Evolutionary conservation across 306 rosid species (phyloP).

Genomic region (Cicer judaicum): DNA sequence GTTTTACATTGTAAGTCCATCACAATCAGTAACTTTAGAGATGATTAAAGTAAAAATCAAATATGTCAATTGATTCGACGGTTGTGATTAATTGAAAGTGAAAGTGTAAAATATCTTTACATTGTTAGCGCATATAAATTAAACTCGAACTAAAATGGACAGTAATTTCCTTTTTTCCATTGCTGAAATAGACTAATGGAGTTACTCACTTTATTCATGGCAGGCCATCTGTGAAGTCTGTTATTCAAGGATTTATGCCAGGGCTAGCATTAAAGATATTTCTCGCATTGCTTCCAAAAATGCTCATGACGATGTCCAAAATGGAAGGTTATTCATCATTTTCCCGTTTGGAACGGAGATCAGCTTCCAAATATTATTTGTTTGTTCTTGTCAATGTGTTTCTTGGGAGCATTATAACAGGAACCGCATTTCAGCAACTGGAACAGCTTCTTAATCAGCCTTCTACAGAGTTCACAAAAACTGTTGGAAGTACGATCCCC

Average conservation of each 20-base stretch:
- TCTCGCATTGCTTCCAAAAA: slow-evolving; percentile 70
- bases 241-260: slow-evolving; percentile 92
- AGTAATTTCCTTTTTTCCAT: slow-evolving; percentile 12
- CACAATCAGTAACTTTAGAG: too few relatives aligned
- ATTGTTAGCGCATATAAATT: too few relatives aligned
- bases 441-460: slow-evolving; percentile 56
- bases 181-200: slow-evolving; percentile 23
- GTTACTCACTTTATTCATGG: slow-evolving; percentile 30
- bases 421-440: slow-evolving; percentile 93
- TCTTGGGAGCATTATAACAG: slow-evolving; percentile 85
- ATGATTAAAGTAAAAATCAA: too few relatives aligned
- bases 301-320: slow-evolving; percentile 82
- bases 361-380: slow-evolving; percentile 80
- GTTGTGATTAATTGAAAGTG: too few relatives aligned
- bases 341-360: slow-evolving; percentile 77
- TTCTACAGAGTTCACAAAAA: slow-evolving; percentile 76
- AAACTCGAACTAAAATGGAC: too few relatives aligned
- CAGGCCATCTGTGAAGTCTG: slow-evolving; percentile 69
- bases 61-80: too few relatives aligned
- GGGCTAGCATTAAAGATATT: slow-evolving; percentile 88
- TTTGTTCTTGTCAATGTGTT: slow-evolving; percentile 85
- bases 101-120: too few relatives aligned
- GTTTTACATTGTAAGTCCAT: too few relatives aligned
- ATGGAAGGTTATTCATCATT: slow-evolving; percentile 74
- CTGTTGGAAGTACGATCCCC: slow-evolving; percentile 83